Evolutionary conservation across 1,284 basidiomycete genomes (phyloP).

Genomic region (Heliocybe sulcata): DNA sequence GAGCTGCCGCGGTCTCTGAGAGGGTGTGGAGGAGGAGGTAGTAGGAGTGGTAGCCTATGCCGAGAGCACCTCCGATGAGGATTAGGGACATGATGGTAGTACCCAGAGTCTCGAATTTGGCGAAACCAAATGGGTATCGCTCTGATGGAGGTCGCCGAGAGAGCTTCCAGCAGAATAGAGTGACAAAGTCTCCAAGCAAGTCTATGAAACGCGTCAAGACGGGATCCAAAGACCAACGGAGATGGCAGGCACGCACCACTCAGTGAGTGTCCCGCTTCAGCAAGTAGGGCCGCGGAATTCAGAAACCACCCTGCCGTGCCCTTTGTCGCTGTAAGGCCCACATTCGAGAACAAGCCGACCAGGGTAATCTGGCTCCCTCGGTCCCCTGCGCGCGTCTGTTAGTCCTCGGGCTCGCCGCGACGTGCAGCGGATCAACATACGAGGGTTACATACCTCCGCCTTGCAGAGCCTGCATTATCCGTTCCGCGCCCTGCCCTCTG

Average conservation of each 20-base stretch:
- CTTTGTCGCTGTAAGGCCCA: constrained; percentile 79
- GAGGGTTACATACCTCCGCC: constrained; percentile 45
- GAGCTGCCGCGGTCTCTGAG: constrained; percentile 42
- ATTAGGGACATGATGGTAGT: constrained; percentile 81
- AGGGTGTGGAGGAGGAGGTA: constrained; percentile 69
- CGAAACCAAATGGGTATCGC: constrained; percentile 83
- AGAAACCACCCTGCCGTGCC: constrained; percentile 81
- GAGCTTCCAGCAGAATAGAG: constrained; percentile 87
- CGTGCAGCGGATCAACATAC: constrained; percentile 2
- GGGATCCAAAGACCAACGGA: constrained; percentile 9
- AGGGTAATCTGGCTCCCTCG: constrained; percentile 80
- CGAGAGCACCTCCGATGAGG: constrained; percentile 81
- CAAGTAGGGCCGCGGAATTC: constrained; percentile 89
- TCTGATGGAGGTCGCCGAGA: constrained; percentile 75
- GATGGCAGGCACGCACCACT: constrained; percentile 51
- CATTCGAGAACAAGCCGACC: constrained; percentile 81
- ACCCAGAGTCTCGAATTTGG: constrained; percentile 92
- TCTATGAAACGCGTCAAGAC: constrained; percentile 32
- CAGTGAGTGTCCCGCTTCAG: constrained; percentile 93
- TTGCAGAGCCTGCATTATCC: constrained; percentile 64
- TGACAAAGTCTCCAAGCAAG: constrained; percentile 88
- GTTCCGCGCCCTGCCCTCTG: constrained; percentile 57
- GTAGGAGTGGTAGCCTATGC: constrained; percentile 92
- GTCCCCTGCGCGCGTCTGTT: constrained; percentile 44
- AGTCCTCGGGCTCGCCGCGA: constrained; percentile 4